phyloP scores from a whole-genome alignment of 106 monocot genomes.

The Iris macrosiphon region DNA sequence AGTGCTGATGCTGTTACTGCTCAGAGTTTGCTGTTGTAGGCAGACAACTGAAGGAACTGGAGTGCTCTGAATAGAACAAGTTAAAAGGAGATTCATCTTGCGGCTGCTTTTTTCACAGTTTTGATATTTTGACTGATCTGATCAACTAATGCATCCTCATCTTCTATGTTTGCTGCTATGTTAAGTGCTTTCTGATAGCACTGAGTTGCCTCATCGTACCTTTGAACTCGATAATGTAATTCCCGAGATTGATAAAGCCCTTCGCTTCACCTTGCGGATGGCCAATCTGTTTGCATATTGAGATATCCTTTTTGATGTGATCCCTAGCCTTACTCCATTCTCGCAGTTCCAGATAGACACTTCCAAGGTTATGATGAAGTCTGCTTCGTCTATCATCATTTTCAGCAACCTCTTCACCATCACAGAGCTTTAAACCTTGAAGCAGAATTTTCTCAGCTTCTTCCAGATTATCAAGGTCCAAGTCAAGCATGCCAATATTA shows the following conservation, averaged over 20 bases:
- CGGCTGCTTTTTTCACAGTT: constrained; percentile 63
- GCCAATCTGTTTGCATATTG: constrained; percentile 77
- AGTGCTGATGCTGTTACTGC: too few species aligned
- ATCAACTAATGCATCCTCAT: constrained; percentile 73
- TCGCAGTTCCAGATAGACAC: constrained; percentile 64
- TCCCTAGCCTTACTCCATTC: constrained; percentile 72
- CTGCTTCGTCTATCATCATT: constrained; percentile 78
- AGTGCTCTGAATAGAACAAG: too few species aligned
- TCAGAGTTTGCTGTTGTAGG: too few species aligned
- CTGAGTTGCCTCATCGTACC: constrained; percentile 70
- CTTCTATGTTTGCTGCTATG: constrained; percentile 62
- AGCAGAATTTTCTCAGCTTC: constrained; percentile 78
- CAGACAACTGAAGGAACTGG: too few species aligned
- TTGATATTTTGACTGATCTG: constrained; percentile 71
- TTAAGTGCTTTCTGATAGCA: constrained; percentile 80
- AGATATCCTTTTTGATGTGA: constrained; percentile 79
- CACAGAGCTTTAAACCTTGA: constrained; percentile 76
- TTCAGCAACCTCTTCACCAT: constrained; percentile 76
- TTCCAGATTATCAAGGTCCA: constrained; percentile 90
- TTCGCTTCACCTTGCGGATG: constrained; percentile 86
- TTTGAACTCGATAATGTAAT: constrained; percentile 65
- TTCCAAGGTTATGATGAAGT: constrained; percentile 93
- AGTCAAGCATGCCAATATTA: constrained; percentile 90
- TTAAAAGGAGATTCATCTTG: too few species aligned
- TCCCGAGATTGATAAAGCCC: constrained; percentile 94